phyloP scores from a whole-genome alignment of 148 eudicot species.

The Polygonum aviculare region DNA sequence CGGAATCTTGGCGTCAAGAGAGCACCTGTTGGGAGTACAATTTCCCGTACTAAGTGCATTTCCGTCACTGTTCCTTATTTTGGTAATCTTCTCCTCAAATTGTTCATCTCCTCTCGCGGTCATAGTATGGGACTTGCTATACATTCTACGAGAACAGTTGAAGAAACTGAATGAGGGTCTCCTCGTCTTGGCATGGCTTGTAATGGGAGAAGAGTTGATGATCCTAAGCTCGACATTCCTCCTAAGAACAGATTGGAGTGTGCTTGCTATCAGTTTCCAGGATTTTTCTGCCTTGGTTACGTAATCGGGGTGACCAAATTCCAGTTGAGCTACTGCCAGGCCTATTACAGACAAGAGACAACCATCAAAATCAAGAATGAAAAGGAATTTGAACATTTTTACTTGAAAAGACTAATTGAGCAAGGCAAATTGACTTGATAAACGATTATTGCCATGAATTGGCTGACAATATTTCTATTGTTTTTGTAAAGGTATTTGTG shows the following conservation, averaged over 20 bases:
- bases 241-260: slow-evolving; percentile 61
- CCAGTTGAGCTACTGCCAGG: slow-evolving; percentile 68
- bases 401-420: neutral
- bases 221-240: slow-evolving; percentile 84
- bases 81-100: slow-evolving; percentile 37
- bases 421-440: neutral
- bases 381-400: neutral
- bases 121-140: slow-evolving; percentile 21
- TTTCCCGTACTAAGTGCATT: slow-evolving; percentile 61
- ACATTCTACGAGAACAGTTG: slow-evolving; percentile 50
- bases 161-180: slow-evolving; percentile 55
- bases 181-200: slow-evolving; percentile 25
- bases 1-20: slow-evolving; percentile 24
- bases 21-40: slow-evolving; percentile 28
- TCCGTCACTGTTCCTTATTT: slow-evolving; percentile 63
- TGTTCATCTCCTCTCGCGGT: slow-evolving; percentile 38
- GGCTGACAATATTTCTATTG: neutral
- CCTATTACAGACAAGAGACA: slow-evolving; percentile 27
- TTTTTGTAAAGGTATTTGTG: too few species aligned
- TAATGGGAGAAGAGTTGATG: slow-evolving; percentile 34
- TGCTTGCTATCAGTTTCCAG: slow-evolving; percentile 74
- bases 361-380: neutral
- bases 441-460: neutral
- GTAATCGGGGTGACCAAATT: slow-evolving; percentile 48
- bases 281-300: slow-evolving; percentile 90